phyloP scores from a whole-genome alignment of 495 filamentous ascomycete species.

The Parmelia sp. region DNA sequence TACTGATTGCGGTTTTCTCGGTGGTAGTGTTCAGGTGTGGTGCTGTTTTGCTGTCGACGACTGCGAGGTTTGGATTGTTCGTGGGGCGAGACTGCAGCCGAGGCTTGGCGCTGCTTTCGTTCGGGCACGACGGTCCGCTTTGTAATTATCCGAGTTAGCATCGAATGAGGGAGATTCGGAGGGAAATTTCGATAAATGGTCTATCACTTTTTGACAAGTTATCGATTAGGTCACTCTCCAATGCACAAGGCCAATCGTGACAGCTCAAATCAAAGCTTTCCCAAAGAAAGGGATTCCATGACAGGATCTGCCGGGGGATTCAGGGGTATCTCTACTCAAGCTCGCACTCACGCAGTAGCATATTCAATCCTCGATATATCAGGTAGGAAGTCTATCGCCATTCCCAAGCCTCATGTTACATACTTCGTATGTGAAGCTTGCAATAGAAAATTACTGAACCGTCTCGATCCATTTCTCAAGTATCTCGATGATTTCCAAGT shows the following conservation, averaged over 20 bases:
- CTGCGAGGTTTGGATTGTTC: background rate
- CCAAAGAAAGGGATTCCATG: too few relatives aligned
- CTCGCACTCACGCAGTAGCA: background rate
- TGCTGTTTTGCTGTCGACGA: background rate
- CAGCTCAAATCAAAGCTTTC: too few relatives aligned
- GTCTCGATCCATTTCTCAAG: constrained; percentile 19
- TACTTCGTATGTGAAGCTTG: background rate
- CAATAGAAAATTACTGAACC: background rate
- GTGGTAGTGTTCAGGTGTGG: constrained; percentile 30
- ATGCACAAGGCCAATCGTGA: too few relatives aligned
- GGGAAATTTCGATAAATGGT: too few relatives aligned
- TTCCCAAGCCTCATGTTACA: background rate
- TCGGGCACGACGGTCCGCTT: background rate
- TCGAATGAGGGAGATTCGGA: too few relatives aligned
- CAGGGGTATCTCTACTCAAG: too few relatives aligned
- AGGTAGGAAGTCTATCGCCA: background rate
- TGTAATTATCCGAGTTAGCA: background rate
- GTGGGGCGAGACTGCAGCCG: constrained; percentile 2
- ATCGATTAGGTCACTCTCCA: too few relatives aligned
- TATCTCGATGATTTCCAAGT: constrained; percentile 23
- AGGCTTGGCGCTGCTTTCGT: background rate
- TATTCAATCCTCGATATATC: background rate
- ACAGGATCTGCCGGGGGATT: too few relatives aligned
- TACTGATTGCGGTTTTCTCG: constrained; percentile 55
- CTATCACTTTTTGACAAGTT: too few relatives aligned